A percentile compares a stretch with the other conserved stretches of the same genome.
These are phyloP conservation scores for Rhododendron simsii DNA, from an alignment of 148 eudicot genomes.

Conservation along the genomic window DNA sequence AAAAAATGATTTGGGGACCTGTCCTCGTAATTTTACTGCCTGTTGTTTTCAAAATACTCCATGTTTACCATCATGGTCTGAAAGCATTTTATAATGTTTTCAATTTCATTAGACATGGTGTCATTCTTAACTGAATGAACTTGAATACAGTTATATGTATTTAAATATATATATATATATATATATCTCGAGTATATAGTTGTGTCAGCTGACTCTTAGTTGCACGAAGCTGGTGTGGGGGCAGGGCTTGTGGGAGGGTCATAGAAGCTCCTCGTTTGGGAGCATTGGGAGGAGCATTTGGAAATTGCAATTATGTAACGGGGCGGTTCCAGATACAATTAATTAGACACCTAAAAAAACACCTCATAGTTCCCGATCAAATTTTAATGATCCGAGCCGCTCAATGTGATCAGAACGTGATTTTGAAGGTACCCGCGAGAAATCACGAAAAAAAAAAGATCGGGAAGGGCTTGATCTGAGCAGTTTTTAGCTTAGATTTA, in stretches of 20 bases:
- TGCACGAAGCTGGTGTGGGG: not conserved
- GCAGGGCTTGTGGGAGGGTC: not conserved
- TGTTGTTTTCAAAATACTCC: not conserved
- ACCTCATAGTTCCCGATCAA: no score
- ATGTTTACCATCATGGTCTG: not conserved
- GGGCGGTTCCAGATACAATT: no score
- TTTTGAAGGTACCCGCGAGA: no score
- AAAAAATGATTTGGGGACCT: not conserved
- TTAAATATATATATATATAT: no score
- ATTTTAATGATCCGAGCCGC: no score
- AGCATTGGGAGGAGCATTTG: not conserved
- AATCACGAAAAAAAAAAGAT: no score
- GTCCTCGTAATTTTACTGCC: not conserved
- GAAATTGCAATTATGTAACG: not conserved
- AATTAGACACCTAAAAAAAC: no score
- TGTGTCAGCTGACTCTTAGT: not conserved
- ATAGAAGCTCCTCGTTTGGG: not conserved
- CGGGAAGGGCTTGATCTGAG: no score
- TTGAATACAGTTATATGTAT: not conserved
- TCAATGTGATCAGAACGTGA: no score
- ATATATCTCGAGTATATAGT: not conserved
- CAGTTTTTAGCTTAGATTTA: no score
- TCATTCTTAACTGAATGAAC: not conserved
- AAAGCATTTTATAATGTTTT: not conserved
- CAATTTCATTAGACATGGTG: not conserved